Evolutionary conservation across 495 filamentous ascomycete genomes (phyloP).

Genomic region (Usnea hakonensis): DNA sequence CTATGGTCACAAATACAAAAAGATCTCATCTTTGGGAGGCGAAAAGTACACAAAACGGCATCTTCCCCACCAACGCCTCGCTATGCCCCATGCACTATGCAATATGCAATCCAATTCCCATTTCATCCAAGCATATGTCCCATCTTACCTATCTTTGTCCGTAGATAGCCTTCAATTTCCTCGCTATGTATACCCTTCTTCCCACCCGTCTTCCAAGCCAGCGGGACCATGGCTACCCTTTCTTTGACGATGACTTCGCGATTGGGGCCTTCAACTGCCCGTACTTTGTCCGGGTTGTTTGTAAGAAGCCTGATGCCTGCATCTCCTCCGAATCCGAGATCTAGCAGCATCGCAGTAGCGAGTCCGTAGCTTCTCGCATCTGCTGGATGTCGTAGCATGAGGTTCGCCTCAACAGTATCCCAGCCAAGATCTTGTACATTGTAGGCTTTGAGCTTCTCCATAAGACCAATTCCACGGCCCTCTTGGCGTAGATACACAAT

Average conservation of each 20-base stretch:
- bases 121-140: conserved; percentile 51
- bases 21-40: background rate
- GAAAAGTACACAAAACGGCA: background rate
- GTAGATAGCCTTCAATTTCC: conserved; percentile 88
- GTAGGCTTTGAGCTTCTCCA: conserved; percentile 95
- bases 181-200: conserved; percentile 74
- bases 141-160: conserved; percentile 80
- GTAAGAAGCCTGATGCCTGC: conserved; percentile 76
- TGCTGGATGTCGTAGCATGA: conserved; percentile 84
- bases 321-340: conserved; percentile 64
- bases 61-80: conserved; percentile 19
- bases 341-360: conserved; percentile 85
- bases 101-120: conserved; percentile 2
- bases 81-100: conserved; percentile 8
- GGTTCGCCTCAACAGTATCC: conserved; percentile 93
- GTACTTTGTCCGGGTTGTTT: conserved; percentile 97
- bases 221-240: conserved; percentile 89
- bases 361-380: conserved; percentile 91
- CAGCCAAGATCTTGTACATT: conserved; percentile 93
- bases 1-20: background rate
- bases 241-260: conserved; percentile 83
- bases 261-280: conserved; percentile 85
- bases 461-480: conserved; percentile 87
- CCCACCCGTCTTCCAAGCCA: conserved; percentile 79
- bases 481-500: conserved; percentile 96